These are phyloP conservation scores for Apiospora kogelbergensis DNA, from an alignment of 2,329 filamentous ascomycete genomes.

Conservation along the genomic window DNA sequence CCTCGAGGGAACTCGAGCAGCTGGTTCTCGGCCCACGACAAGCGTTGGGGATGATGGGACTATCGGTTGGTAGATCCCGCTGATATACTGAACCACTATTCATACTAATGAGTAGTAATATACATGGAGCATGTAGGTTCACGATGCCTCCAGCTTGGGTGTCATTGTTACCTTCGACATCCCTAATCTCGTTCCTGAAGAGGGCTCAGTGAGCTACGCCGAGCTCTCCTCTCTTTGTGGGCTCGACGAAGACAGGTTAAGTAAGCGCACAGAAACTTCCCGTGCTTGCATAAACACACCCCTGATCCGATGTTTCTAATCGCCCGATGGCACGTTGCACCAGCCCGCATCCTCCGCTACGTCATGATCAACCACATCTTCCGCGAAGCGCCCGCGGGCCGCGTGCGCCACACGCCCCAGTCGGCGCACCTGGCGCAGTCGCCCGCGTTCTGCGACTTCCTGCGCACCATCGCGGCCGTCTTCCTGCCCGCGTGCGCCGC, in stretches of 20 bases:
- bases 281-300: too few relatives aligned
- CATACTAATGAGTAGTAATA: background rate
- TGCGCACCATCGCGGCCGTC: background rate
- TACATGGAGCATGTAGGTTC: background rate
- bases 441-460: background rate
- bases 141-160: background rate
- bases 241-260: background rate
- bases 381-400: background rate
- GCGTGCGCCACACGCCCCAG: background rate
- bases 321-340: too few relatives aligned
- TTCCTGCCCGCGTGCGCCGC: background rate
- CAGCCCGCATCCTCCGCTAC: slow-evolving; percentile 2
- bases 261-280: too few relatives aligned
- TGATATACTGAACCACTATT: background rate
- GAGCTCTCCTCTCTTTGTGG: background rate
- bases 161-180: background rate
- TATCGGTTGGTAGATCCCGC: background rate
- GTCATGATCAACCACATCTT: slow-evolving; percentile 7
- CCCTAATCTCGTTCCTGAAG: background rate
- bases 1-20: background rate
- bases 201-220: background rate
- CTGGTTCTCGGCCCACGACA: background rate
- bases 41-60: background rate
- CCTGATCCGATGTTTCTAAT: too few relatives aligned
- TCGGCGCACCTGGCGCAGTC: background rate